These are phyloP conservation scores for Sambucus nigra DNA, from an alignment of 129 eudicot genomes.

Conservation along the genomic window DNA sequence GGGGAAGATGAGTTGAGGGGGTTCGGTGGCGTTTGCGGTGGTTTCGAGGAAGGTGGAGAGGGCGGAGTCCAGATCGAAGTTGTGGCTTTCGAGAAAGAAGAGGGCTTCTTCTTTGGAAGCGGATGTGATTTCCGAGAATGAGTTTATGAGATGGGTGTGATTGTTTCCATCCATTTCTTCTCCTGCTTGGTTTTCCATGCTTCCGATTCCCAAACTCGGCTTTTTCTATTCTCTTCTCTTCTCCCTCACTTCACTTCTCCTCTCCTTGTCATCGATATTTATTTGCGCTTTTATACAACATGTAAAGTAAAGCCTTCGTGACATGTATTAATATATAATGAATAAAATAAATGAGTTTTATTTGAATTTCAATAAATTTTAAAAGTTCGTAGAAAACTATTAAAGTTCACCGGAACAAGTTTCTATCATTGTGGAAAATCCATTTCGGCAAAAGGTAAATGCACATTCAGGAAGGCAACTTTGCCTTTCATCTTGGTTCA, in stretches of 20 bases:
- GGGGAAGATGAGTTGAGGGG: constrained; percentile 5
- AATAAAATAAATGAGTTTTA: no score
- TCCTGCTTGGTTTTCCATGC: constrained; percentile 33
- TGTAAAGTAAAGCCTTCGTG: no score
- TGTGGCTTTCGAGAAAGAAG: constrained; percentile 63
- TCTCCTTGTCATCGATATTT: background rate
- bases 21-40: constrained; percentile 11
- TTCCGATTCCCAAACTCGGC: constrained; percentile 1
- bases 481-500: no score
- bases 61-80: constrained; percentile 61
- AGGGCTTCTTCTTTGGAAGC: constrained; percentile 50
- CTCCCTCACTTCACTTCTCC: background rate
- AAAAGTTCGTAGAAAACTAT: no score
- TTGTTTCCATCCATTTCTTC: constrained; percentile 7
- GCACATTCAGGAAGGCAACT: no score
- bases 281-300: no score
- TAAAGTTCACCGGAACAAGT: no score
- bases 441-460: no score
- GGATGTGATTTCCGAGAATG: constrained; percentile 46
- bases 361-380: no score
- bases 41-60: constrained; percentile 66
- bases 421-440: no score
- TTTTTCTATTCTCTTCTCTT: background rate
- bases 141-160: constrained; percentile 20
- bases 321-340: no score